Evolutionary conservation across 768 basidiomycete species (phyloP).

Genomic region (Tricholoma terreum): DNA sequence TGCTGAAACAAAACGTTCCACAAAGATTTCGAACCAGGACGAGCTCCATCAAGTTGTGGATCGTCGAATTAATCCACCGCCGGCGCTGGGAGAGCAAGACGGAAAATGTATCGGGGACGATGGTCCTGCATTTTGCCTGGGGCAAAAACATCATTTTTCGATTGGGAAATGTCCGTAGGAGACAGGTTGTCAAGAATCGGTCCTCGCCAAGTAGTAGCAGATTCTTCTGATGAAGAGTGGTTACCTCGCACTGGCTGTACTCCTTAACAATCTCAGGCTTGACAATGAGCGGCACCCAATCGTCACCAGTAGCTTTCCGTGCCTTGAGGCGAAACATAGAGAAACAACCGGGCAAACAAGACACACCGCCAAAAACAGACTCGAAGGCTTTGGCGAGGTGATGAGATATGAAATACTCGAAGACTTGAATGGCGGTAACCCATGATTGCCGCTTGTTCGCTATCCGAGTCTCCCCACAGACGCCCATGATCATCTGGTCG

Average conservation of each 20-base stretch:
- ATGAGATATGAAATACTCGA: conserved; percentile 99
- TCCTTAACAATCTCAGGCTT: conserved; percentile 97
- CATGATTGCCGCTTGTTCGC: conserved; percentile 98
- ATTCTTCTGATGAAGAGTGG: conserved; percentile 97
- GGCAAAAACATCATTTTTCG: conserved; percentile 99
- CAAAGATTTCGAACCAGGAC: conserved; percentile 95
- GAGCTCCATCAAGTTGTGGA: conserved; percentile 99
- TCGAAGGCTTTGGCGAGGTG: conserved; percentile 98
- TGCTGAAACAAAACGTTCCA: conserved; percentile 99
- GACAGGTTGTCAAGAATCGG: conserved; percentile 96
- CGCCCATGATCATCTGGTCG: conserved; percentile 98
- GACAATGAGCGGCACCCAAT: conserved; percentile 96
- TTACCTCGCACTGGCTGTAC: conserved; percentile 92
- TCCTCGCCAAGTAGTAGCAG: conserved; percentile 95
- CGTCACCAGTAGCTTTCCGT: conserved; percentile 80
- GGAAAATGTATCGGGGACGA: conserved; percentile 93
- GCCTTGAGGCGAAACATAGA: conserved; percentile 99
- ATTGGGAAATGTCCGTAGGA: conserved; percentile 95
- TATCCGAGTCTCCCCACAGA: conserved; percentile 97
- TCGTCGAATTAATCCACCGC: conserved; percentile 99
- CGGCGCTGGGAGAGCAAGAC: conserved; percentile 94
- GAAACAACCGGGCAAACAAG: conserved; percentile 99
- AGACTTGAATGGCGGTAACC: conserved; percentile 98
- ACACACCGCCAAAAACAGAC: conserved; percentile 98
- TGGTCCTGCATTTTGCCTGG: conserved; percentile 90